Evolutionary conservation across 306 rosid genomes (phyloP).

Genomic region (Vigna mungo): DNA sequence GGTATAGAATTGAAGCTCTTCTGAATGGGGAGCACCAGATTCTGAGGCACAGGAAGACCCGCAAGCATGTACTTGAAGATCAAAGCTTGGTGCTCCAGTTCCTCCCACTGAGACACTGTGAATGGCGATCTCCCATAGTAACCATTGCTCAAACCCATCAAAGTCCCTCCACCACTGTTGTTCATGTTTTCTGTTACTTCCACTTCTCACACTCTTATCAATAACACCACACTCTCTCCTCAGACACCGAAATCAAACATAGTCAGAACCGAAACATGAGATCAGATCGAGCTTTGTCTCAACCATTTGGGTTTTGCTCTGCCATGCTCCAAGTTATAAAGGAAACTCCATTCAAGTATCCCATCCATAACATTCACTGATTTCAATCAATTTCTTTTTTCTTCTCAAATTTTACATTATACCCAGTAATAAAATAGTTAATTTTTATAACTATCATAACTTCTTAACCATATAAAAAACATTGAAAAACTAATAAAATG

Average conservation of each 20-base stretch:
- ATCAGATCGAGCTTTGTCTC: constrained; percentile 39
- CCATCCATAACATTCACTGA: background rate
- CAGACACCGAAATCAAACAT: constrained; percentile 28
- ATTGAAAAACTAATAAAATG: too few relatives aligned
- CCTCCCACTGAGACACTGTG: constrained; percentile 84
- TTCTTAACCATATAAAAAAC: too few relatives aligned
- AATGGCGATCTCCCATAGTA: constrained; percentile 58
- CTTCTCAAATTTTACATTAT: too few relatives aligned
- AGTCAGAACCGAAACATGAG: constrained; percentile 9
- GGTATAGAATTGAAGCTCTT: constrained; percentile 70
- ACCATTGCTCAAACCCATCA: constrained; percentile 46
- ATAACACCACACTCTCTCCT: background rate
- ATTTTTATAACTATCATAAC: too few relatives aligned
- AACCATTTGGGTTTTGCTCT: constrained; percentile 28
- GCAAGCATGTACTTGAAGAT: constrained; percentile 81
- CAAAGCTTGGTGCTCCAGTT: constrained; percentile 83
- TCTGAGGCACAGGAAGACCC: constrained; percentile 87
- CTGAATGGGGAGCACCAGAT: constrained; percentile 79
- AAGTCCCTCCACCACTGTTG: constrained; percentile 44
- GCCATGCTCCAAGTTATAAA: constrained; percentile 9
- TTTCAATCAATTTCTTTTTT: background rate
- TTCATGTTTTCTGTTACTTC: constrained; percentile 37
- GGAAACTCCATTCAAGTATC: background rate
- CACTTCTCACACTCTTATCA: background rate
- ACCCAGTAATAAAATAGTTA: too few relatives aligned